Base-by-base conservation (phyloP, 1,284 basidiomycete genomes). In the Ganoderma leucocontextum region DNA sequence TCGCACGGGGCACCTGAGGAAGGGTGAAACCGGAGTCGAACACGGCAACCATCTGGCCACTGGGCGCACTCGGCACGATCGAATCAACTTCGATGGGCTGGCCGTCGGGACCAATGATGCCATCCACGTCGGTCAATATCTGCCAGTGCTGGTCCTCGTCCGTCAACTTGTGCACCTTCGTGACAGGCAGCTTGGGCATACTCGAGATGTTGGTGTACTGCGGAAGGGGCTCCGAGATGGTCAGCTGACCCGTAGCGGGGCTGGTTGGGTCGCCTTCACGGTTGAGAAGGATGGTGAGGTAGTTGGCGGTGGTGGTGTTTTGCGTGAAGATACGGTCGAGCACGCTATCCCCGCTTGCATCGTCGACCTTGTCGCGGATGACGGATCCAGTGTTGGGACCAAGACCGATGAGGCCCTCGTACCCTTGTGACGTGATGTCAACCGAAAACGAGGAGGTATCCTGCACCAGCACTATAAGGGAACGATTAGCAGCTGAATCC, bases 101-200 rank as follows among this genome's bases (percentile, higher is more conserved):
- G 9, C 92, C 91, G 73, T 94, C 92, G 0, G 92, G 91, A 0
- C 91, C 91, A 69, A 91, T 87, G 60, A 92, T 84, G 38, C 88
- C 88, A 53, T 82, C 78, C 70, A 86, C 85, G 79, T 92, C 90
- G 0, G 89, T 89, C 59, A 89, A 77, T 29, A 89, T 85, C 73
- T 93, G 91, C 92, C 92, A 94, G 78, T 94, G 92, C 78, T 94
- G 92, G 75, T 92, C 90, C 78, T 77, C 75, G 72, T 79, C 71
- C 52, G 89, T 79, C 44, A 90, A 79, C 69, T 81, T 82, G 71
- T 86, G 85, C 41, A 90, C 91, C 55, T 84, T 87, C 73, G 91
- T 86, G n/a, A 94, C 86, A 66, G 86, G 80, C 52, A 94, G 81
- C 75, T 91, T 85, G 1, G 90, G 86, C 83, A 89, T 88, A 67